Evolutionary conservation across 2,329 filamentous ascomycete species (phyloP).

Genomic region (Aspergillus floridensis): DNA sequence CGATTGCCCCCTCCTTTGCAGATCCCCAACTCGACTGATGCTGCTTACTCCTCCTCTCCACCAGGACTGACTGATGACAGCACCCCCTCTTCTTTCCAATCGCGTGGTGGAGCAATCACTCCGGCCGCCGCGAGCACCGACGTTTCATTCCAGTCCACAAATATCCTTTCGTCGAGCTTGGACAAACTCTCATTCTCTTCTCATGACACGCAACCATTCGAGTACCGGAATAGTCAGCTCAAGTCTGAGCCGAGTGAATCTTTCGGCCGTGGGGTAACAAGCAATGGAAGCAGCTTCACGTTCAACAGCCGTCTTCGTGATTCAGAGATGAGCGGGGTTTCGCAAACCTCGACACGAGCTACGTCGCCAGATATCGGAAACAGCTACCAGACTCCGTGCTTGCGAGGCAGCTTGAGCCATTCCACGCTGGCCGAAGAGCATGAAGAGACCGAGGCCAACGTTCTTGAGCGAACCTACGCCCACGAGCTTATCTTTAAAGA

Average conservation of each 20-base stretch:
- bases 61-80: slow-evolving; percentile 37
- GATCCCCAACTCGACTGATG: slow-evolving; percentile 36
- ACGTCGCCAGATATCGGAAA: slow-evolving; percentile 73
- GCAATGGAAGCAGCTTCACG: slow-evolving; percentile 73
- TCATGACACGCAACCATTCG: slow-evolving; percentile 1
- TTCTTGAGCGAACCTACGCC: slow-evolving; percentile 89
- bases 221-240: slow-evolving; percentile 28
- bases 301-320: slow-evolving; percentile 70
- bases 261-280: slow-evolving; percentile 68
- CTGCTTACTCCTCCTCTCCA: slow-evolving; percentile 32
- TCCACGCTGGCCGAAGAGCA: slow-evolving; percentile 69
- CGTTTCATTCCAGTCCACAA: slow-evolving; percentile 27
- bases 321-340: slow-evolving; percentile 76
- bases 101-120: slow-evolving; percentile 37
- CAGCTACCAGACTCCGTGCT: slow-evolving; percentile 58
- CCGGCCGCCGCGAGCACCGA: slow-evolving; percentile 30
- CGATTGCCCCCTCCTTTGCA: slow-evolving; percentile 47
- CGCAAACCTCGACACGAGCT: slow-evolving; percentile 79
- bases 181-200: slow-evolving; percentile 31
- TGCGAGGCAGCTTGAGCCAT: slow-evolving; percentile 67
- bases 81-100: slow-evolving; percentile 44
- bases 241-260: slow-evolving; percentile 33
- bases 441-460: slow-evolving; percentile 74
- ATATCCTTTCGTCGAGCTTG: slow-evolving; percentile 25
- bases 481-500: slow-evolving; percentile 95